phyloP scores from a whole-genome alignment of 495 filamentous ascomycete species.

The Hyaloscypha hepaticicola region DNA sequence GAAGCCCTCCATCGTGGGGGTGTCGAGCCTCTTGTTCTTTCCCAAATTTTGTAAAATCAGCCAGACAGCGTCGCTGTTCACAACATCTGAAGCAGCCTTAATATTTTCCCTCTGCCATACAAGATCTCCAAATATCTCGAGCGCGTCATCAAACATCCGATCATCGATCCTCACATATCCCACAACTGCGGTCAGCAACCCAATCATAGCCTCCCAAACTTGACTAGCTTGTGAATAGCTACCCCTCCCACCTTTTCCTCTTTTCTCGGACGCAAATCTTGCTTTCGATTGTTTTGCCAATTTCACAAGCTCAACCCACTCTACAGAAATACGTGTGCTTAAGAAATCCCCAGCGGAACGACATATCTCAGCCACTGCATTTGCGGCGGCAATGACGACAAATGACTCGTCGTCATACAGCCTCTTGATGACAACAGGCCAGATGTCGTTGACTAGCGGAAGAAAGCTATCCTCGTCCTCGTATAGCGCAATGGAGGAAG shows the following conservation, averaged over 20 bases:
- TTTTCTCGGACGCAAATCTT: slow-evolving; percentile 31
- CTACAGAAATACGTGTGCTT: slow-evolving; percentile 61
- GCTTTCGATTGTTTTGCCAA: slow-evolving; percentile 31
- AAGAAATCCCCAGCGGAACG: slow-evolving; percentile 78
- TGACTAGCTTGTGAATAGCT: slow-evolving; percentile 52
- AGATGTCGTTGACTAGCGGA: slow-evolving; percentile 84
- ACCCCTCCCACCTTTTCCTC: slow-evolving; percentile 38
- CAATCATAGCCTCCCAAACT: slow-evolving; percentile 58
- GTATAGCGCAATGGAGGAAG: slow-evolving; percentile 65
- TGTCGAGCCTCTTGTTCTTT: slow-evolving; percentile 32
- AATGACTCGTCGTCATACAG: slow-evolving; percentile 74
- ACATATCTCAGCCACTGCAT: slow-evolving; percentile 62
- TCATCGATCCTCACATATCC: slow-evolving; percentile 57
- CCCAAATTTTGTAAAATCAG: slow-evolving; percentile 47
- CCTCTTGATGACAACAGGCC: slow-evolving; percentile 72
- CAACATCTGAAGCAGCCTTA: slow-evolving; percentile 50
- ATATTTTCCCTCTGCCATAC: slow-evolving; percentile 47
- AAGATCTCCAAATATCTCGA: slow-evolving; percentile 55
- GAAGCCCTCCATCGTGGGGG: slow-evolving; percentile 42
- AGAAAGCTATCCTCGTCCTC: slow-evolving; percentile 78
- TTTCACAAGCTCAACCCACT: slow-evolving; percentile 59
- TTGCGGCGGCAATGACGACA: slow-evolving; percentile 67
- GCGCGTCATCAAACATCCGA: slow-evolving; percentile 65
- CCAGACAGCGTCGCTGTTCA: slow-evolving; percentile 76
- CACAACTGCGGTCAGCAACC: slow-evolving; percentile 52